Percentiles rank a stretch among this genome's conserved stretches.
phyloP scores from a whole-genome alignment of 305 asterid genomes.

The Ajuga reptans region DNA sequence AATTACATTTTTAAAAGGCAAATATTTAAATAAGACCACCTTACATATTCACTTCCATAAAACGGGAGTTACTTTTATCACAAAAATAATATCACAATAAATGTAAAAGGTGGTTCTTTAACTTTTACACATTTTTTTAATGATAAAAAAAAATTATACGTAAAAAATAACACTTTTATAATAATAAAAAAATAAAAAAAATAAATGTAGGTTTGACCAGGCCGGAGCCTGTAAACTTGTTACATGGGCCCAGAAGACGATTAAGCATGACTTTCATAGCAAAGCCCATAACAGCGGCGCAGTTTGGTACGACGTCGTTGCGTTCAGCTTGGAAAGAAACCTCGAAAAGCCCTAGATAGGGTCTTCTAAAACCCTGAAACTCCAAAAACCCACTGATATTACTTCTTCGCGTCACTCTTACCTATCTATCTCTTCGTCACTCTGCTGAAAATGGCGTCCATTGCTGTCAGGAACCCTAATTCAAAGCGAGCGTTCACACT shows the following conservation, averaged over 20 bases:
- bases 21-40: no score
- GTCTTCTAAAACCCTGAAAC: conserved; percentile 37
- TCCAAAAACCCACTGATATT: conserved; percentile 9
- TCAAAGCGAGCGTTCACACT: conserved; percentile 48
- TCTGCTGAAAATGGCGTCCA: conserved; percentile 53
- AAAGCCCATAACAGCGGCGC: conserved; percentile 16
- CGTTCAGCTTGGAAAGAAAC: neutral
- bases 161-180: no score
- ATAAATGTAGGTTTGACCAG: no score
- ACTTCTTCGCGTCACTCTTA: neutral
- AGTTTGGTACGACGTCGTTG: conserved; percentile 16
- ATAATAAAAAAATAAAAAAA: no score
- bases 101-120: no score
- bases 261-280: neutral
- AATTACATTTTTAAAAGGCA: no score
- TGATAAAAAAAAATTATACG: no score
- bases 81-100: no score
- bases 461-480: conserved; percentile 46
- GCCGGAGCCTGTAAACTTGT: no score
- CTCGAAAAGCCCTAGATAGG: conserved; percentile 26
- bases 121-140: no score
- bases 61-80: no score
- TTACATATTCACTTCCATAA: no score
- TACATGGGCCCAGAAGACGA: neutral
- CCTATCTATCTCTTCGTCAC: neutral